These are phyloP conservation scores for Dichotomopilus funicola DNA, from an alignment of 2,329 filamentous ascomycete genomes.

Conservation along the genomic window DNA sequence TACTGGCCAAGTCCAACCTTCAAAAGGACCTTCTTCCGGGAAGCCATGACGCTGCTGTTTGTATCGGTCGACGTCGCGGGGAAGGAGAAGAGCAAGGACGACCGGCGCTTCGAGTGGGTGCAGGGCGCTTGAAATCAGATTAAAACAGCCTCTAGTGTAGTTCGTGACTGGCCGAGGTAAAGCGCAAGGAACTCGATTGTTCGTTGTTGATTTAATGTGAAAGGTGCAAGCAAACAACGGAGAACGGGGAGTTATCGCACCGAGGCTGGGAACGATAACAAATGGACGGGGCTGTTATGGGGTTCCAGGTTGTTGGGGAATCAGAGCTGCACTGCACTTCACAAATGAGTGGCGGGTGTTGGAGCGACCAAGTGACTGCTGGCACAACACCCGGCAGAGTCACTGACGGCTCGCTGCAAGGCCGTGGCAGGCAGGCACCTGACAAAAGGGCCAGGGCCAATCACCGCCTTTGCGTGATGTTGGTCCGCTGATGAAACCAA, in stretches of 20 bases:
- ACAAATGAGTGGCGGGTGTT: neutral
- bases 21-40: conserved; percentile 82
- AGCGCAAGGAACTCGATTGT: neutral
- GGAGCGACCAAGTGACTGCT: conserved; percentile 17
- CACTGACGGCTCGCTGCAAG: conserved; percentile 2
- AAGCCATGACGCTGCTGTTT: conserved; percentile 53
- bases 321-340: neutral
- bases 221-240: neutral
- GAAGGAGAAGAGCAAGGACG: neutral
- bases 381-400: neutral
- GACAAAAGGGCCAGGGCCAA: conserved; percentile 12
- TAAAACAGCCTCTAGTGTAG: no score
- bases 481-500: conserved; percentile 14
- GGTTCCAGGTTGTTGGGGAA: neutral
- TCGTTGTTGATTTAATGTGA: neutral
- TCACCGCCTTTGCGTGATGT: conserved; percentile 3
- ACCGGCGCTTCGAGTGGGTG: neutral
- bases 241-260: neutral
- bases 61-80: conserved; percentile 11
- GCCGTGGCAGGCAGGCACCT: conserved; percentile 12
- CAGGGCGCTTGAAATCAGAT: neutral
- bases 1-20: conserved; percentile 53
- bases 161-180: neutral
- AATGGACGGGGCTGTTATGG: conserved; percentile 6
- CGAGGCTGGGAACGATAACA: neutral